These are phyloP conservation scores for Chiua virens DNA, from an alignment of 768 basidiomycete species.

Conservation along the genomic window DNA sequence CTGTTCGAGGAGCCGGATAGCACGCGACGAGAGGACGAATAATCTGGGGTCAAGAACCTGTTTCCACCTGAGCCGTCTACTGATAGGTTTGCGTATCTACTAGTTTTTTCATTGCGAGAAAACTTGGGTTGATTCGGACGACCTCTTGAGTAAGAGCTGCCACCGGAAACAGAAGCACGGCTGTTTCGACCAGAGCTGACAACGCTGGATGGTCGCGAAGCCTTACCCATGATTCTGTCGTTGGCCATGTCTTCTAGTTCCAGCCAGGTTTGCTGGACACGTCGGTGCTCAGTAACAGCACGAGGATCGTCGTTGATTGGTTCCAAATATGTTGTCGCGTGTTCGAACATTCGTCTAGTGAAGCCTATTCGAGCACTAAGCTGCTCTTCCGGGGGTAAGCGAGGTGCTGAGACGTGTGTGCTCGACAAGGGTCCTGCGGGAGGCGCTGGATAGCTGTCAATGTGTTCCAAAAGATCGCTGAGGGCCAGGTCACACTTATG, in stretches of 20 bases:
- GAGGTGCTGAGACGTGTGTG: slow-evolving; percentile 41
- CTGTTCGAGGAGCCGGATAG: slow-evolving; percentile 48
- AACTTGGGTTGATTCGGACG: slow-evolving; percentile 10
- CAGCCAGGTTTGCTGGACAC: slow-evolving; percentile 76
- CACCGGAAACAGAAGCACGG: slow-evolving; percentile 50
- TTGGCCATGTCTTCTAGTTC: slow-evolving; percentile 82
- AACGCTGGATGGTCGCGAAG: slow-evolving; percentile 65
- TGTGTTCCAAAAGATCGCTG: slow-evolving; percentile 82
- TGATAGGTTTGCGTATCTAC: slow-evolving; percentile 33
- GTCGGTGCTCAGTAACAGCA: slow-evolving; percentile 55
- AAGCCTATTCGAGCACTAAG: slow-evolving; percentile 61
- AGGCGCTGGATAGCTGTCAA: slow-evolving; percentile 76
- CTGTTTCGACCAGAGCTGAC: slow-evolving; percentile 65
- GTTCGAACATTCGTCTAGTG: slow-evolving; percentile 52
- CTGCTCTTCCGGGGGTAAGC: slow-evolving; percentile 64
- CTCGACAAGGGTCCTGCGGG: slow-evolving; percentile 54
- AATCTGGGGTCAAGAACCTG: slow-evolving; percentile 47
- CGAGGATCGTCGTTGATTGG: slow-evolving; percentile 58
- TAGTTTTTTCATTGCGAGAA: slow-evolving; percentile 25
- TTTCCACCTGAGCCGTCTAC: slow-evolving; percentile 35
- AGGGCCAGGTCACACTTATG: slow-evolving; percentile 68
- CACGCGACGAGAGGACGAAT: slow-evolving; percentile 45
- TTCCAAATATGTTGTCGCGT: slow-evolving; percentile 42
- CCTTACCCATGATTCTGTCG: slow-evolving; percentile 60
- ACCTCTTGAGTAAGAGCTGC: slow-evolving; percentile 21